A percentile compares a stretch with the other conserved stretches of the same genome.
These are phyloP conservation scores for Talaromyces funiculosus DNA, from an alignment of 2,329 filamentous ascomycete species.

Conservation along the genomic window DNA sequence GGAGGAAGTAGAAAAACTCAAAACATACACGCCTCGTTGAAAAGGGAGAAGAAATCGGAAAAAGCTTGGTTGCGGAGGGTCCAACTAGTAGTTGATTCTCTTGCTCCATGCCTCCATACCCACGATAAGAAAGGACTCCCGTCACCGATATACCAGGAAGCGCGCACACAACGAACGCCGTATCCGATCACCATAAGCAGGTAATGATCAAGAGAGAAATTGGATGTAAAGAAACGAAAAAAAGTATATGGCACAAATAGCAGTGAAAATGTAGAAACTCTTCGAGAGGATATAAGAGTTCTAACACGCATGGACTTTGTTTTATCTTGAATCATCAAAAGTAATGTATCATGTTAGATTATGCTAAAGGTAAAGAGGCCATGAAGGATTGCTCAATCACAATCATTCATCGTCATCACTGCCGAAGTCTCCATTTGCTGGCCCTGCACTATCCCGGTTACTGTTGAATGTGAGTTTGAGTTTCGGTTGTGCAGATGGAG, in stretches of 20 bases:
- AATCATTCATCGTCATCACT: constrained; percentile 32
- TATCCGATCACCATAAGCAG: constrained; percentile 4
- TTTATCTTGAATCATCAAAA: not conserved
- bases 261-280: not conserved
- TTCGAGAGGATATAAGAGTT: not conserved
- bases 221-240: not conserved
- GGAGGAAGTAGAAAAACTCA: not conserved
- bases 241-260: constrained; percentile 1
- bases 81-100: not conserved
- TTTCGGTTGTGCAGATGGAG: constrained; percentile 50
- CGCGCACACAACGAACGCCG: constrained; percentile 4
- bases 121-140: not conserved
- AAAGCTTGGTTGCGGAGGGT: not conserved
- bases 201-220: not conserved
- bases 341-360: not conserved
- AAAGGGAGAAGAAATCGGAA: not conserved
- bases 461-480: constrained; percentile 60
- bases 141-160: constrained; percentile 3
- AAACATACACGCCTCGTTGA: not conserved
- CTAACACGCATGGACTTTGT: not conserved
- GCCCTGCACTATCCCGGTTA: constrained; percentile 31
- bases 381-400: not conserved
- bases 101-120: not conserved
- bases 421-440: constrained; percentile 27
- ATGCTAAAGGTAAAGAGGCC: not conserved